Conservation (phyloP, 2,329 filamentous ascomycete species). For the Colletotrichum sp. region DNA sequence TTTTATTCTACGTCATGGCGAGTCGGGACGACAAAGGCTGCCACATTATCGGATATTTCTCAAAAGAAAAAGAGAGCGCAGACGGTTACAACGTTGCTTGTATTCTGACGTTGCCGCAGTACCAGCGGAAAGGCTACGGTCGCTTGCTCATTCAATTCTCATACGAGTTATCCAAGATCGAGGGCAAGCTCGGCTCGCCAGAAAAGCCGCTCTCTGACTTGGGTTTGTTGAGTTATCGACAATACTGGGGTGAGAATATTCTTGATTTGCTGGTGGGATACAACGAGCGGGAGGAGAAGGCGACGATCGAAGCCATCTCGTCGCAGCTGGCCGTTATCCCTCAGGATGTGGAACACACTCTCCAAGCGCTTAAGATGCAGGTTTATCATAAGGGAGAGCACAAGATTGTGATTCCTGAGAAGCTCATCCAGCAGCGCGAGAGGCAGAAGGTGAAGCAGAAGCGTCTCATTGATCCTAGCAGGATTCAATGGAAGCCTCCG, state of each 20-base stretch:
- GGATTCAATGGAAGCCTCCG: constrained; percentile 93
- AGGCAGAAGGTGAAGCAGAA: constrained; percentile 82
- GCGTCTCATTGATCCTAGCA: constrained; percentile 76
- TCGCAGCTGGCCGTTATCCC: constrained; percentile 90
- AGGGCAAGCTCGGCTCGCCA: constrained; percentile 92
- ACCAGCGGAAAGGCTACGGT: constrained; percentile 93
- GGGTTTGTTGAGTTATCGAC: constrained; percentile 90
- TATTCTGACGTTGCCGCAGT: constrained; percentile 95
- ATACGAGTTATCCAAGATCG: constrained; percentile 94
- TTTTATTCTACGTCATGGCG: constrained; percentile 98
- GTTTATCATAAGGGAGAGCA: constrained; percentile 96
- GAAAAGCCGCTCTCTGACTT: constrained; percentile 97
- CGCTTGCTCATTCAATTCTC: constrained; percentile 95
- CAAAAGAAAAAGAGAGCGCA: constrained; percentile 96
- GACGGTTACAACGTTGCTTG: constrained; percentile 98
- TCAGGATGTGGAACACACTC: constrained; percentile 91
- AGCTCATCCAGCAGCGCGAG: constrained; percentile 78
- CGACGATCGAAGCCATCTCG: constrained; percentile 87
- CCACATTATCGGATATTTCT: constrained; percentile 99
- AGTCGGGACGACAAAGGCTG: constrained; percentile 86
- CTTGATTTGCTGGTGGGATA: constrained; percentile 82
- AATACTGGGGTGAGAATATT: constrained; percentile 97
- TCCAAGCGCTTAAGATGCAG: constrained; percentile 94
- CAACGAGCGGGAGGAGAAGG: constrained; percentile 71
- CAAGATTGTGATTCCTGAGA: constrained; percentile 90